Evolutionary conservation across 2,329 filamentous ascomycete species (phyloP), one percentile per base, ranked within the genome.

Genomic region (Nectriaceae sp.): DNA sequence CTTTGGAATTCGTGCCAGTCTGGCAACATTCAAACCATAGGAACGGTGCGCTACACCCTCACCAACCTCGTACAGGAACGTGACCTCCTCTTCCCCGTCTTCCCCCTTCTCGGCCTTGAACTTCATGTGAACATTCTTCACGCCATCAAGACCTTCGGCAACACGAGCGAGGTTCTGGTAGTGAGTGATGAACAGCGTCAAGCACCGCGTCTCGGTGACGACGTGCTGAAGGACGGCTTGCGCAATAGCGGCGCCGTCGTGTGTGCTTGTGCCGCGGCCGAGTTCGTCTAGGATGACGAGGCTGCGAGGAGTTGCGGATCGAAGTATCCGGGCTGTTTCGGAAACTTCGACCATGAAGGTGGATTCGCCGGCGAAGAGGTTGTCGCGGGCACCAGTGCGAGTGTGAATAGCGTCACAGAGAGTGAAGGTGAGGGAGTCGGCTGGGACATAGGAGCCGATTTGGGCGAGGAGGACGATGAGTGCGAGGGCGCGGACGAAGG

Each of bases 271-370:
- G 43, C 94, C 94, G 46, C 94, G 83, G 26, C 94, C 94, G 3
- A 99, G 79, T 75, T 99, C 94, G 71, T 99, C 94, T 5, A 99
- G 83, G 38, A 99, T 90, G 53, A 99, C 88, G 5, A 99, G 80
- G 38, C 84, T 90, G 39, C 90, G 84, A 1, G 89, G 84, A 0
- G 91, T 94, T 0, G 93, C 94, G 62, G 90, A 83, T 64, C 94
- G 93, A 20, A 99, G 79, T 59, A 99, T 97, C 52, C 91, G 85
- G 2, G 88, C 85, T 2, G 94, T 97, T 70, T 99, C 94, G 29
- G 87, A 90, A 2, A 99, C 82, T 67, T 99, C 94, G 46, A 99
- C 92, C 91, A 97, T 97, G 73, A 99, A 99, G 11, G 94, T 99
- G 20, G 84, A 89, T 71, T 99, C 94, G 61, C 91, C 91, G 4